Evolutionary conservation across 148 eudicot genomes (phyloP).

Genomic region (Nepenthes mirabilis): DNA sequence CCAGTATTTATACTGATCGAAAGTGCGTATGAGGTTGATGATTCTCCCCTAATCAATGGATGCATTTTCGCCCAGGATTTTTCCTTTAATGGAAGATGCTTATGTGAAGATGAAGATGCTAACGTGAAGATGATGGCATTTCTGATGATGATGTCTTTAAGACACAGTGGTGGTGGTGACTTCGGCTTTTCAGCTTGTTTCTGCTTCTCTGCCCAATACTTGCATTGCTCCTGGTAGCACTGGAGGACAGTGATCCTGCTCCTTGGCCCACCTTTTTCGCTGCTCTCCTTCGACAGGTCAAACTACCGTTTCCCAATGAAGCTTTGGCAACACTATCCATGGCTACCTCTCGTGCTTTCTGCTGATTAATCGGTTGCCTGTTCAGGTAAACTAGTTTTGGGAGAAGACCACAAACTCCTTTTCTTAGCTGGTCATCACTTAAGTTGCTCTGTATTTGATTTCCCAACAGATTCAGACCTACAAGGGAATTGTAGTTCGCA

Average conservation of each 20-base stretch:
- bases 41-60: no score
- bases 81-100: no score
- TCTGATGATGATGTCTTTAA: constrained; percentile 13
- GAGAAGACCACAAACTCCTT: constrained; percentile 65
- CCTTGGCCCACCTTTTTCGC: constrained; percentile 35
- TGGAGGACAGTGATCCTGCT: constrained; percentile 20
- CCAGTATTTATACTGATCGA: no score
- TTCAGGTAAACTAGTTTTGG: constrained; percentile 81
- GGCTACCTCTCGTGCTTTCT: constrained; percentile 71
- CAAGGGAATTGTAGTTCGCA: constrained; percentile 73
- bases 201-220: constrained; percentile 28
- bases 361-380: constrained; percentile 75
- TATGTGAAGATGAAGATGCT: constrained; percentile 1
- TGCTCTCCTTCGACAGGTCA: constrained; percentile 32
- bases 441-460: constrained; percentile 64
- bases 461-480: constrained; percentile 69
- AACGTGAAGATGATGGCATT: constrained; percentile 3
- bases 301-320: constrained; percentile 37
- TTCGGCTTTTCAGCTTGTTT: constrained; percentile 25
- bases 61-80: no score
- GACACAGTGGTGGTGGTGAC: constrained; percentile 13
- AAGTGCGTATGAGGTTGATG: no score
- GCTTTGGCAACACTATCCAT: constrained; percentile 54
- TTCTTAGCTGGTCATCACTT: constrained; percentile 67
- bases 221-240: constrained; percentile 15